phyloP scores from a whole-genome alignment of 495 filamentous ascomycete species.

The Podospora comata region DNA sequence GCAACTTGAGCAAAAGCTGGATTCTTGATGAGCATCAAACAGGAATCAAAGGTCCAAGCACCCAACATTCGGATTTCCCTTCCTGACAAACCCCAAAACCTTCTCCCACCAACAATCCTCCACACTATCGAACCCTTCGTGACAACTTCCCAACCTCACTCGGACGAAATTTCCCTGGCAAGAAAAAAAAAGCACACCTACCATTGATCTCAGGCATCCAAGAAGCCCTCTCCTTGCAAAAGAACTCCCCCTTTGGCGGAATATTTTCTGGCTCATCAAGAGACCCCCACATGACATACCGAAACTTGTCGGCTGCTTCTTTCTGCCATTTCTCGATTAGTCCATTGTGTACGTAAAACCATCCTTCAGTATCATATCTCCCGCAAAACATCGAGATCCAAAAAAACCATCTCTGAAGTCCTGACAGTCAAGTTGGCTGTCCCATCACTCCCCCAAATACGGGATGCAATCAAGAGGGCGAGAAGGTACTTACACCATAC shows the following conservation, averaged over 20 bases:
- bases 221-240: constrained; percentile 52
- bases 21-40: neutral
- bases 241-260: constrained; percentile 69
- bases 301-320: constrained; percentile 54
- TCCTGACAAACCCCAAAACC: neutral
- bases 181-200: constrained; percentile 21
- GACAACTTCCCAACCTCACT: neutral
- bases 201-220: constrained; percentile 65
- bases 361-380: neutral
- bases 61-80: neutral
- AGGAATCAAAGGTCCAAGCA: neutral
- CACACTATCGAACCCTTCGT: neutral
- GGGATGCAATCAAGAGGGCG: too few relatives aligned
- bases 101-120: neutral
- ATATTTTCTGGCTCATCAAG: constrained; percentile 60
- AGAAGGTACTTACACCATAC: constrained; percentile 41
- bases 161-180: neutral
- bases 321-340: constrained; percentile 26
- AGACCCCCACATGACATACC: constrained; percentile 62
- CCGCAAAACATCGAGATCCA: too few relatives aligned
- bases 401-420: too few relatives aligned
- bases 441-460: too few relatives aligned
- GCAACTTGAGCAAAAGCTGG: neutral
- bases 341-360: neutral
- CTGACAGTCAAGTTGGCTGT: too few relatives aligned